Percentiles rank a stretch among this genome's conserved stretches.
phyloP scores from a whole-genome alignment of 352 stramenopile genomes.

The Phytopythium cucurbitacearum region DNA sequence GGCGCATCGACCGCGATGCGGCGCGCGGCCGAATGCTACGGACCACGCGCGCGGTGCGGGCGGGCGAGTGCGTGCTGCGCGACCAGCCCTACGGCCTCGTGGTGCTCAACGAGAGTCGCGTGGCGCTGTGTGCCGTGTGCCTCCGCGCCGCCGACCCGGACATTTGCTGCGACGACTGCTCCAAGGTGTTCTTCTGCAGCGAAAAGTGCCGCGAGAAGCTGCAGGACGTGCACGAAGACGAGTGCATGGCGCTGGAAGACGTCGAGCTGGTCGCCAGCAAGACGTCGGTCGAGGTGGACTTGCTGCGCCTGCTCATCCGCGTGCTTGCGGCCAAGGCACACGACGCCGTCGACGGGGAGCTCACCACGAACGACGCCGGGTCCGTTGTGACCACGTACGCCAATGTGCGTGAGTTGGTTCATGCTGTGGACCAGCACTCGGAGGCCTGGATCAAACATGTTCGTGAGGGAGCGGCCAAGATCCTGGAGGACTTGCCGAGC shows the following conservation, averaged over 20 bases:
- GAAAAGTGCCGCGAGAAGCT: constrained; percentile 28
- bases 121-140: constrained; percentile 36
- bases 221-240: constrained; percentile 32
- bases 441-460: constrained; percentile 28
- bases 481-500: constrained; percentile 28
- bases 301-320: constrained; percentile 40
- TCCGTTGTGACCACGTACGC: constrained; percentile 18
- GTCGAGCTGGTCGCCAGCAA: constrained; percentile 37
- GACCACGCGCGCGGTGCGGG: constrained; percentile 13
- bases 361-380: constrained; percentile 15
- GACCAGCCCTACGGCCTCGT: constrained; percentile 33
- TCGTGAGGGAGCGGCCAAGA: constrained; percentile 17
- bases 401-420: constrained; percentile 33
- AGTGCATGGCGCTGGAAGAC: constrained; percentile 42
- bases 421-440: constrained; percentile 25
- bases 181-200: constrained; percentile 43
- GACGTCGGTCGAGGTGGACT: constrained; percentile 26
- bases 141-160: constrained; percentile 32
- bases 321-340: constrained; percentile 25
- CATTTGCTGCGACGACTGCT: constrained; percentile 50
- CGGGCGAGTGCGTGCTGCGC: constrained; percentile 23
- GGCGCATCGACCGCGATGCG: constrained; percentile 24
- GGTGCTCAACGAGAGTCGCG: constrained; percentile 22
- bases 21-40: constrained; percentile 27
- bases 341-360: constrained; percentile 13